Conservation (phyloP, 345 rosid genomes). For the Pseudoturritis turrita region DNA sequence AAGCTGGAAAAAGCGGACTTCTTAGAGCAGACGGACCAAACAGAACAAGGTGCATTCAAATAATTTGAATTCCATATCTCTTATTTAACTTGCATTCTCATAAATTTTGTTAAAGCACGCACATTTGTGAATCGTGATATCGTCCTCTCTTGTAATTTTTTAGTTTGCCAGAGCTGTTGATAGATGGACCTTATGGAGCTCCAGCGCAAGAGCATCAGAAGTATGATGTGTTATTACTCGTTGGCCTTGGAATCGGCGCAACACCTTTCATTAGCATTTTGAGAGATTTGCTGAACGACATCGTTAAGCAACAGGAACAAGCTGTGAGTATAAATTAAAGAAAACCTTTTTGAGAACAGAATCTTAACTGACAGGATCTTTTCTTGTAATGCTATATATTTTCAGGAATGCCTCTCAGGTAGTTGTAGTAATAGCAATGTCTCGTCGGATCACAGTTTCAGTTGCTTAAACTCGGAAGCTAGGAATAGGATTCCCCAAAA, state of each 20-base stretch:
- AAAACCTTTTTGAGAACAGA: background rate
- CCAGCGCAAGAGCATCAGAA: conserved; percentile 85
- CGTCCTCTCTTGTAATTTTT: conserved; percentile 11
- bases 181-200: conserved; percentile 88
- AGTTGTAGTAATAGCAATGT: conserved; percentile 39
- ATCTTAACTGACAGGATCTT: background rate
- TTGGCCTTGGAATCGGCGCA: conserved; percentile 94
- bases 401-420: conserved; percentile 58
- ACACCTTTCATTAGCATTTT: conserved; percentile 85
- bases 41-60: conserved; percentile 16
- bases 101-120: background rate
- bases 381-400: background rate
- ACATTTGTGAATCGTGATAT: background rate
- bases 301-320: conserved; percentile 36
- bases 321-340: conserved; percentile 45
- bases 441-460: conserved; percentile 54
- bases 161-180: conserved; percentile 44
- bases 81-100: background rate
- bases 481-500: conserved; percentile 36
- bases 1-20: conserved; percentile 52
- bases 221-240: conserved; percentile 77
- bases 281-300: conserved; percentile 54
- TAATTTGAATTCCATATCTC: background rate
- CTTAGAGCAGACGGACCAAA: conserved; percentile 27
- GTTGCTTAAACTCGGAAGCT: conserved; percentile 36